Conservation (phyloP, 768 basidiomycete species). For the Leccinum imitatum region DNA sequence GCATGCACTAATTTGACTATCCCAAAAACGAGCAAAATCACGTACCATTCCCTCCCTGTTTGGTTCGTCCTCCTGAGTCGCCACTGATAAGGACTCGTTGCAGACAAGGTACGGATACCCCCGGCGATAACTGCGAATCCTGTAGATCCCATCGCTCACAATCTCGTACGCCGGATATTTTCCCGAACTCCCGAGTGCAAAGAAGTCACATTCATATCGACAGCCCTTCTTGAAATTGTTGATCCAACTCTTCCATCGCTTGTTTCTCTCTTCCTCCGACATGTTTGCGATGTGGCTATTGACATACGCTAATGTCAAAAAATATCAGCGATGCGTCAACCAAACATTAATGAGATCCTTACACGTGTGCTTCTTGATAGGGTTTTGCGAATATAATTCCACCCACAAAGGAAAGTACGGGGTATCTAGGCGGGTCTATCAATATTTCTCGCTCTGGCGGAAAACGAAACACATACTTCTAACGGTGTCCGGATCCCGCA, state of each 20-base stretch:
- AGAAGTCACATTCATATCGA: conserved; percentile 1
- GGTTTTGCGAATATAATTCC: background rate
- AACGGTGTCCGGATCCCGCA: background rate
- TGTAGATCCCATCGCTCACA: conserved; percentile 3
- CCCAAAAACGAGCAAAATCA: background rate
- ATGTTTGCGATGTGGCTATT: background rate
- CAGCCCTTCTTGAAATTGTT: conserved; percentile 1
- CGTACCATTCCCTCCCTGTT: background rate
- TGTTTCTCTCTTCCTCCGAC: background rate
- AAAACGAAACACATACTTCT: background rate
- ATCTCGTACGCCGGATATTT: conserved; percentile 1
- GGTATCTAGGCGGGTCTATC: background rate
- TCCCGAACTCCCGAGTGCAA: background rate
- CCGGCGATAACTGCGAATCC: conserved; percentile 3
- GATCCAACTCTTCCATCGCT: background rate
- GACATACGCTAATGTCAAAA: background rate
- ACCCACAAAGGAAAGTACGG: background rate
- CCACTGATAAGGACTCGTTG: background rate
- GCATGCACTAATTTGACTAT: background rate
- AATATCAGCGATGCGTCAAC: background rate
- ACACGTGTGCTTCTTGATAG: background rate
- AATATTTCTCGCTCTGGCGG: too few species aligned
- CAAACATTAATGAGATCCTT: background rate
- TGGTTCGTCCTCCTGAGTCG: background rate
- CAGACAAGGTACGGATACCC: conserved; percentile 3